Base-by-base conservation (phyloP, 352 stramenopile genomes). In the Globisporangium cylindrosporum region DNA sequence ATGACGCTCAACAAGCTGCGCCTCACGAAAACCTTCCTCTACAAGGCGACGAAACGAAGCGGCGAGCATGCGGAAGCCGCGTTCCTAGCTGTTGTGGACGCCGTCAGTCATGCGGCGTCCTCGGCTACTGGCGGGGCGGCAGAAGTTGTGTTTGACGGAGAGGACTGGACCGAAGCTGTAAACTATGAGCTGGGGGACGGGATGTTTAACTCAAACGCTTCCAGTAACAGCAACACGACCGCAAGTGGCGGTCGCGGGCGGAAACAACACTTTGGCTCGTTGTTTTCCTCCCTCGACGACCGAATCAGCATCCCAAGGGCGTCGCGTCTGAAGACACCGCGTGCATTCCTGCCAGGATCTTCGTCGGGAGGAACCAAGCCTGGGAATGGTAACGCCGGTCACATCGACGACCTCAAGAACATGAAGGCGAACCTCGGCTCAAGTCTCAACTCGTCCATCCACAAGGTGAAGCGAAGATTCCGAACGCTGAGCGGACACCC, bases 401-500 rank as follows among this genome's bases (percentile, higher is more conserved):
- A 86, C 64, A 85, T 92, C 62, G 82, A 92, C 61, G 84, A 92
- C 49, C 62, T 93, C 29, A 90, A 91, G 66, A 88, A 79, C 57
- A 89, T 89, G 57, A 91, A 89, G 66, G 75, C 77, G 3, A 91
- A 94, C 49, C 74, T 94, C 34, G 81, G 83, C 12, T 91, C 84
- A 20, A 91, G 82, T 53, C 75, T 94, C 22, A 92, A 88, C 58
- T 82, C 73, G 8, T 92, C 84, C 4, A 68, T 92, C 18, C 78
- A 81, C 53, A 92, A 92, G 67, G 83, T 94, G 41, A 91, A 91
- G 61, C 86, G 78, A 38, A 80, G 79, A 14, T 91, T 94, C 27
- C 77, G 78, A 0, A 89, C 82, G n/a, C 67, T 91, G 51, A 78
- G 79, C 15, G 79, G 72, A 20, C 77, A 90, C 56, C 75, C 82